Percentiles rank a stretch among this genome's conserved stretches.
phyloP scores from a whole-genome alignment of 106 monocot genomes.

The Allium fistulosum region DNA sequence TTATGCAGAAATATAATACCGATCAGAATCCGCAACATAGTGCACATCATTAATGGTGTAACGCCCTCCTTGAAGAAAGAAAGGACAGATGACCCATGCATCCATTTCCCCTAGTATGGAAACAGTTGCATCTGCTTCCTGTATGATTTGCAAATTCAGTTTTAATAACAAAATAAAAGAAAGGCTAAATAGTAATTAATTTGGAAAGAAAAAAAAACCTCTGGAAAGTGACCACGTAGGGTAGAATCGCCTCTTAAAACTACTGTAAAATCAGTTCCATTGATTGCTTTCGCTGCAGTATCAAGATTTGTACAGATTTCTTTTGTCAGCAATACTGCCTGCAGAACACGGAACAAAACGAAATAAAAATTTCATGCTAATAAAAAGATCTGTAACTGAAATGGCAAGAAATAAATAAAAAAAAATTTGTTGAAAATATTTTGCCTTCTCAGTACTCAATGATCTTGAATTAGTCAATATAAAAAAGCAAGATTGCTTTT shows the following conservation, averaged over 20 bases:
- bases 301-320: constrained; percentile 86
- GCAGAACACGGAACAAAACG: constrained; percentile 7
- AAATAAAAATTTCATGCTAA: not conserved
- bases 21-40: constrained; percentile 88
- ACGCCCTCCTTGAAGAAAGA: constrained; percentile 94
- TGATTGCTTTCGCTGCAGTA: constrained; percentile 63
- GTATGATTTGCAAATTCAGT: not conserved
- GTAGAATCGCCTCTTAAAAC: constrained; percentile 98
- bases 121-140: constrained; percentile 94
- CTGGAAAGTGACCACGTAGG: constrained; percentile 96
- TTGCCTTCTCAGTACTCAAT: constrained; percentile 82
- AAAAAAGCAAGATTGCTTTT: constrained; percentile 67
- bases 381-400: not conserved
- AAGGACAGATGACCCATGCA: constrained; percentile 97
- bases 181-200: not conserved
- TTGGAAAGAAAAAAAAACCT: constrained; percentile 18
- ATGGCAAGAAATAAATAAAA: not conserved
- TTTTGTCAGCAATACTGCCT: constrained; percentile 71
- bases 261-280: constrained; percentile 60
- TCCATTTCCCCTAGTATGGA: constrained; percentile 96
- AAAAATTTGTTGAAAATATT: constrained; percentile 1
- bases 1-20: constrained; percentile 20
- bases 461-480: constrained; percentile 95
- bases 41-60: constrained; percentile 90
- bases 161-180: not conserved